Conservation (phyloP, 148 eudicot genomes). For the Spergularia bocconei region DNA sequence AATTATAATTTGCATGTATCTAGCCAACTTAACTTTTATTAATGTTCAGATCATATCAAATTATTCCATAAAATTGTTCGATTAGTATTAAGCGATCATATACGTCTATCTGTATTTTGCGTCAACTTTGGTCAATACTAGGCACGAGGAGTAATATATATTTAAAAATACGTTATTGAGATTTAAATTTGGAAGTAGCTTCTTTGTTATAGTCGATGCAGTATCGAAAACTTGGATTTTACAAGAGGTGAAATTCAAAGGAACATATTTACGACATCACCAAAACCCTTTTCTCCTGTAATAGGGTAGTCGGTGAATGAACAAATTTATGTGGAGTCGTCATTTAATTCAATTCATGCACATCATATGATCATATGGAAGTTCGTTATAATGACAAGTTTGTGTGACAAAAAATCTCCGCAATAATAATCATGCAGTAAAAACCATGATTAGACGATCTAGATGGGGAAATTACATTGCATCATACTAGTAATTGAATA, state of each 20-base stretch:
- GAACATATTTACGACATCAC: no score
- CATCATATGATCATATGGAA: no score
- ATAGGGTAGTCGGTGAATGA: constrained; percentile 5
- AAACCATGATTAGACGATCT: background rate
- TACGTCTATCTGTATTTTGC: background rate
- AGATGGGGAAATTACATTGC: background rate
- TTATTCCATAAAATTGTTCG: background rate
- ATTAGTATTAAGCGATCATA: background rate
- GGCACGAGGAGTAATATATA: no score
- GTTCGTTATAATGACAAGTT: no score
- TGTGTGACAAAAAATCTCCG: no score
- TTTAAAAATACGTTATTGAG: no score
- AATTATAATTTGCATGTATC: background rate
- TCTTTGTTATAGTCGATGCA: no score
- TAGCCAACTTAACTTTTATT: no score
- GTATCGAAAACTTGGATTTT: no score
- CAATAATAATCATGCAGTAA: background rate
- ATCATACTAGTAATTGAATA: background rate
- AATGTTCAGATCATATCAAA: background rate
- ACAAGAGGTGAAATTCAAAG: no score
- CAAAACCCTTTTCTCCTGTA: background rate
- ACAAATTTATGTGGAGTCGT: background rate
- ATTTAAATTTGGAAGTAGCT: no score
- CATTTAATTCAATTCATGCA: background rate
- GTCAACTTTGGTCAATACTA: background rate